Evolutionary conservation across 1,139 yeast species (phyloP).

Genomic region (Yamadazyma friedrichii): DNA sequence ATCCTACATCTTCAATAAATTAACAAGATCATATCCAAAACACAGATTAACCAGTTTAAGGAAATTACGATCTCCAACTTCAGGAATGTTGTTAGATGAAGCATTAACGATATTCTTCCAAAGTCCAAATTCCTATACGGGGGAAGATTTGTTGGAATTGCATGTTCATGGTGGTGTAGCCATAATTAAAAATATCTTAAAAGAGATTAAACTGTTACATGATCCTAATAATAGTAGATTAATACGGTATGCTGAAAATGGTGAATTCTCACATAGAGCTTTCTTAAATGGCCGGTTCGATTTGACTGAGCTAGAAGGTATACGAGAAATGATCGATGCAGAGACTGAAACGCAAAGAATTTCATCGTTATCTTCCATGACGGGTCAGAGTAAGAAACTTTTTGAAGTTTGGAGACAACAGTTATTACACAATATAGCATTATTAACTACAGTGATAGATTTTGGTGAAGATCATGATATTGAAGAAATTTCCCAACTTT

Average conservation of each 20-base stretch:
- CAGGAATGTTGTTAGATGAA: slow-evolving; percentile 60
- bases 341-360: slow-evolving; percentile 88
- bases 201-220: slow-evolving; percentile 58
- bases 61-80: slow-evolving; percentile 43
- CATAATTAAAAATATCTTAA: slow-evolving; percentile 66
- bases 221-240: slow-evolving; percentile 34
- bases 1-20: slow-evolving; percentile 34
- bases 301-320: slow-evolving; percentile 86
- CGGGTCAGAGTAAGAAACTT: slow-evolving; percentile 58
- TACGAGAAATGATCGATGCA: slow-evolving; percentile 86
- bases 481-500: slow-evolving; percentile 54
- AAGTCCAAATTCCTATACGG: slow-evolving; percentile 85
- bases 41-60: slow-evolving; percentile 60
- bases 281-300: slow-evolving; percentile 67
- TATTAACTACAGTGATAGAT: slow-evolving; percentile 85
- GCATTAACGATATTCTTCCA: slow-evolving; percentile 69
- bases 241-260: slow-evolving; percentile 84
- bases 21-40: slow-evolving; percentile 39
- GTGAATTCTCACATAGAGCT: slow-evolving; percentile 88
- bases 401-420: slow-evolving; percentile 68
- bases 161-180: slow-evolving; percentile 96
- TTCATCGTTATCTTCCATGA: slow-evolving; percentile 70
- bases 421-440: slow-evolving; percentile 66
- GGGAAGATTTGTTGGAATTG: slow-evolving; percentile 84
- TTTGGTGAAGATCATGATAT: slow-evolving; percentile 94